Evolutionary conservation across 2,329 filamentous ascomycete genomes (phyloP), one percentile per base, ranked within the genome.

Genomic region (Pseudocercospora eumusae): DNA sequence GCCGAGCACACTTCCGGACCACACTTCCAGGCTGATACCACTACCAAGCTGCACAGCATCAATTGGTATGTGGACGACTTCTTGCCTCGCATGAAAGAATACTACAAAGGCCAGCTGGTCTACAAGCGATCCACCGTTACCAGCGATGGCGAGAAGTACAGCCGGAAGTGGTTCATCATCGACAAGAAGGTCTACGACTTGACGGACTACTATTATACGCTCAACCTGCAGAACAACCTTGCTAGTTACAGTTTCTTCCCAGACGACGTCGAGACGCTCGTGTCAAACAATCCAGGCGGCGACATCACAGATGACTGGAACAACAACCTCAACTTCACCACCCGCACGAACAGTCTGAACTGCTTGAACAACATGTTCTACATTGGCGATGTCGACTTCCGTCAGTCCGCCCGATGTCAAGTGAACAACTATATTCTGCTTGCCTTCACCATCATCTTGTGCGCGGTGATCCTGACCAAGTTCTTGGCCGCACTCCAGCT

Each of bases 401-500:
- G 95, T 54, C 79, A 90, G 20, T 82, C 84, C 0, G 75, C 92
- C 1, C 85, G 83, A 68, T 99, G 95, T 75, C 87, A 91, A 70
- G 88, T 92, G 71, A 96, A 96, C 81, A 93, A 93, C 78, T 98
- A 92, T 77, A 88, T 98, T 65, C 81, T 99, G 61, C 81, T 98
- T 57, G 88, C 87, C 2, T 96, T 97, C 73, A 90, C 92, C n/a
- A 82, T 96, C 71, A 81, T 98, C 11, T 81, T 99, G 58, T 92
- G 89, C 73, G 64, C 83, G 0, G 90, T 97, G 64, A 93, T 98
- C 66, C 73, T 87, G 56, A 79, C 90, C 78, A 99, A 98, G 78
- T 99, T 99, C 79, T 76, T 99, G 72, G 88, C 95, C 57, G 95
- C 95, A 11, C 83, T 99, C 45, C 95, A 97, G 72, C 91, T 99